Evolutionary conservation across 129 eudicot species (phyloP).

Genomic region (Mikania micrantha): DNA sequence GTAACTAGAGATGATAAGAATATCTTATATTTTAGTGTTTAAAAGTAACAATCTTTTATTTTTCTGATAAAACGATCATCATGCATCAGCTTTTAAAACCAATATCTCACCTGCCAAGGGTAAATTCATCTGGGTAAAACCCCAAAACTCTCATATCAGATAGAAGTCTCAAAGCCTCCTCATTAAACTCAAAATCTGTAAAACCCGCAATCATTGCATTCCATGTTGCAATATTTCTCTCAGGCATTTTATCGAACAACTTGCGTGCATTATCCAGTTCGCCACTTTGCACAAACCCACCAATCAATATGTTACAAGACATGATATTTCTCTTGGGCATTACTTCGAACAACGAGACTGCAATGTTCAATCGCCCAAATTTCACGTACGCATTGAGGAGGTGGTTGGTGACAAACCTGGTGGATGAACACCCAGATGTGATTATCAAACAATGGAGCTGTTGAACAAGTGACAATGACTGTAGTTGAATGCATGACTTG

Average conservation of each 20-base stretch:
- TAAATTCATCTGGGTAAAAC: constrained; percentile 58
- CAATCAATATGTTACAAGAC: constrained; percentile 71
- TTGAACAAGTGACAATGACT: constrained; percentile 35
- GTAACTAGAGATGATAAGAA: too few species aligned
- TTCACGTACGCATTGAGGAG: constrained; percentile 52
- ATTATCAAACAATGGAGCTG: constrained; percentile 71
- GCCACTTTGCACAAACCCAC: constrained; percentile 50
- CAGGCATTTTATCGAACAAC: constrained; percentile 61
- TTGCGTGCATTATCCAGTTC: constrained; percentile 50
- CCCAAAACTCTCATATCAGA: constrained; percentile 46
- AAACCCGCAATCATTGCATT: constrained; percentile 59
- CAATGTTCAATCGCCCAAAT: constrained; percentile 29
- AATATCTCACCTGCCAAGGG: constrained; percentile 51
- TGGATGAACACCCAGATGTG: constrained; percentile 42
- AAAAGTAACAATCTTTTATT: too few species aligned
- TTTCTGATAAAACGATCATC: too few species aligned
- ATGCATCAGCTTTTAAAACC: too few species aligned
- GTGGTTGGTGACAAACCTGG: constrained; percentile 55
- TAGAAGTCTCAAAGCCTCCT: constrained; percentile 53
- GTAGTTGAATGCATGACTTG: constrained; percentile 40
- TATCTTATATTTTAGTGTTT: too few species aligned
- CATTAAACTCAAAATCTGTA: constrained; percentile 44
- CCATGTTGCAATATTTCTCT: constrained; percentile 68
- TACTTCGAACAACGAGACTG: constrained; percentile 46
- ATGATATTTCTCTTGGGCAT: constrained; percentile 66